Base-by-base conservation (phyloP, 1,284 basidiomycete genomes). In the Phaffia rhodozyma region DNA sequence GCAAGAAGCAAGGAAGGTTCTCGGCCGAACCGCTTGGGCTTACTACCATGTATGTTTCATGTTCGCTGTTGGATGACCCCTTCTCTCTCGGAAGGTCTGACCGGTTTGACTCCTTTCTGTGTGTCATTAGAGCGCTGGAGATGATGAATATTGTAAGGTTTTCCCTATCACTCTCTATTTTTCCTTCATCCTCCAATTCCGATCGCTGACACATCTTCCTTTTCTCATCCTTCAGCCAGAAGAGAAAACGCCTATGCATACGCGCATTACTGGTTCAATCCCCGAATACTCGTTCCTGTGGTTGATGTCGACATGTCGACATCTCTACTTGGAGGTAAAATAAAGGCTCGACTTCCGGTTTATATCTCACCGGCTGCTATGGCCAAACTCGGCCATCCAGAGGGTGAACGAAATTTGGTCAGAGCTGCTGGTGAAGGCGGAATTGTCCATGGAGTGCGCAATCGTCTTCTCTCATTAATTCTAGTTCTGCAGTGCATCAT, bases 211-310 rank as follows among this genome's bases (percentile, higher is more conserved):
- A 21, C 30, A 1, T 49, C 66, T 66, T 63, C 56, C 58, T 53
- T 25, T 25, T 13, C 34, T 30, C 38, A 5, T 29, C 34, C 51
- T 32, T 20, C 27, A 62, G 78, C 78, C 16, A 75, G 76, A 60
- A 70, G 71, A 23, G 78, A 81, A 68, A 82, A 82, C 68, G 70
- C 71, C 27, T 72, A 75, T 57, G 77, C 80, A 0, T 82, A 77
- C 71, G 73, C 71, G 52, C 73, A 77, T 25, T 81, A 80, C 71
- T 81, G 75, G 73, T 81, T 82, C 75, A 74, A 79, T 20, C 81
- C 81, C 4, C 74, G 80, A 56, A 73, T 78, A 5, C 47, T 57
- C 16, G 38, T 43, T 18, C 34, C 50, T 5, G 20, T 16, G 20
- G 51, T 58, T 30, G 38, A 52, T 16, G 54, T 30, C n/a, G 38